These are phyloP conservation scores for Punctularia strigosozonata DNA, from an alignment of 768 basidiomycete genomes.

Conservation along the genomic window DNA sequence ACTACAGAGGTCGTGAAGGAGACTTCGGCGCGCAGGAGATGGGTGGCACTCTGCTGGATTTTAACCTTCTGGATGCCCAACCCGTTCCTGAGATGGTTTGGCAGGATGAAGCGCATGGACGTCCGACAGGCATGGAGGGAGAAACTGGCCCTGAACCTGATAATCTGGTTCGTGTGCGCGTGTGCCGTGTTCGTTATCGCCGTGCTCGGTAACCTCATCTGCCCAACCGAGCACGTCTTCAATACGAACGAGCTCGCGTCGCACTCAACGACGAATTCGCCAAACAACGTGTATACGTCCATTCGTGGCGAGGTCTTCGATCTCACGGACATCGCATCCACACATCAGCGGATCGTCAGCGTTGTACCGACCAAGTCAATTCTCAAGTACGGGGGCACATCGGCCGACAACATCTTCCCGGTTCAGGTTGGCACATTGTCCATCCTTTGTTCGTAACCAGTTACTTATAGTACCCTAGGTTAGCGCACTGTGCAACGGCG, in stretches of 20 bases:
- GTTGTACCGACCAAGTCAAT: constrained; percentile 70
- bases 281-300: constrained; percentile 68
- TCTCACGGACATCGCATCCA: constrained; percentile 50
- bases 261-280: constrained; percentile 49
- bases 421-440: constrained; percentile 60
- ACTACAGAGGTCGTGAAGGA: constrained; percentile 82
- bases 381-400: constrained; percentile 72
- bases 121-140: constrained; percentile 96
- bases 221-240: constrained; percentile 91
- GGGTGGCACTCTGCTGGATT: constrained; percentile 82
- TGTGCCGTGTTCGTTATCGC: constrained; percentile 90
- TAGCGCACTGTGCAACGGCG: constrained; percentile 84
- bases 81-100: constrained; percentile 52
- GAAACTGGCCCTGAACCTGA: constrained; percentile 86
- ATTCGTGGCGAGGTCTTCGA: constrained; percentile 96
- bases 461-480: constrained; percentile 36
- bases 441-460: neutral
- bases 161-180: constrained; percentile 93
- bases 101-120: constrained; percentile 91
- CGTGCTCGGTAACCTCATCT: constrained; percentile 77
- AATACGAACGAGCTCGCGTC: constrained; percentile 60
- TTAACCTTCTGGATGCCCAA: constrained; percentile 90
- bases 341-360: constrained; percentile 54
- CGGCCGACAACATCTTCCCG: constrained; percentile 76
- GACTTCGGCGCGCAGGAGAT: constrained; percentile 65